Percentiles rank a stretch among this genome's conserved stretches.
Conservation (phyloP, 2,329 filamentous ascomycete species). For the Aspergillus piperis region DNA sequence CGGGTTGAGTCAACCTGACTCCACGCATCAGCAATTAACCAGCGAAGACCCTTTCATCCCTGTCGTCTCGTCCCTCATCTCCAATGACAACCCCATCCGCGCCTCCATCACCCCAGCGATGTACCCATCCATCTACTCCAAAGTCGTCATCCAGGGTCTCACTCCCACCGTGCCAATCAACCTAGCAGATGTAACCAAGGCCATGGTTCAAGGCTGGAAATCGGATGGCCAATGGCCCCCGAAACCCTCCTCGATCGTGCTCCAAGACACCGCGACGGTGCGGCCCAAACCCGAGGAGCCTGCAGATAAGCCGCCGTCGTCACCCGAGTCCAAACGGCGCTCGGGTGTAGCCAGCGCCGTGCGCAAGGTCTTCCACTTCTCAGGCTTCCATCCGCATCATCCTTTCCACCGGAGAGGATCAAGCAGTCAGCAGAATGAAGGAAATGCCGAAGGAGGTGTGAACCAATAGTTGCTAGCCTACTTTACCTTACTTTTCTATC, state of each 20-base stretch:
- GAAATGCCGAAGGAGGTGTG: not conserved
- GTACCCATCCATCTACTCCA: slow-evolving; percentile 84
- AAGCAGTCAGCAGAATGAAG: slow-evolving; percentile 25
- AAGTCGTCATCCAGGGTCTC: slow-evolving; percentile 76
- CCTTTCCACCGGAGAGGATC: slow-evolving; percentile 42
- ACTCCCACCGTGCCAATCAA: slow-evolving; percentile 89
- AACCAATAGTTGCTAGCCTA: too few species aligned
- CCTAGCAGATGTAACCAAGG: slow-evolving; percentile 73
- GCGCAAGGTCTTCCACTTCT: slow-evolving; percentile 44
- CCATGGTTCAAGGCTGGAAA: slow-evolving; percentile 89
- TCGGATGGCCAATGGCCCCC: slow-evolving; percentile 91
- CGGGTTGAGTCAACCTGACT: slow-evolving; percentile 4
- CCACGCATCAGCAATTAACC: slow-evolving; percentile 12
- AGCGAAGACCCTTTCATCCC: slow-evolving; percentile 64
- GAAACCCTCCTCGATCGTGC: slow-evolving; percentile 45
- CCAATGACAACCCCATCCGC: slow-evolving; percentile 73
- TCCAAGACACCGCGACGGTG: slow-evolving; percentile 31
- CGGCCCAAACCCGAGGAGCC: not conserved
- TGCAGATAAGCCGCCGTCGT: slow-evolving; percentile 18
- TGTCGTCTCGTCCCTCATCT: slow-evolving; percentile 70
- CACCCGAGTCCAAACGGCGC: slow-evolving; percentile 29
- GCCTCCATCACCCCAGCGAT: slow-evolving; percentile 71
- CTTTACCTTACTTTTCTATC: too few species aligned
- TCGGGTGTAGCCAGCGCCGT: slow-evolving; percentile 43
- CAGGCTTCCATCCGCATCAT: slow-evolving; percentile 31